Conservation (phyloP, 495 filamentous ascomycete species). For the Aspergillus bertholletiae region DNA sequence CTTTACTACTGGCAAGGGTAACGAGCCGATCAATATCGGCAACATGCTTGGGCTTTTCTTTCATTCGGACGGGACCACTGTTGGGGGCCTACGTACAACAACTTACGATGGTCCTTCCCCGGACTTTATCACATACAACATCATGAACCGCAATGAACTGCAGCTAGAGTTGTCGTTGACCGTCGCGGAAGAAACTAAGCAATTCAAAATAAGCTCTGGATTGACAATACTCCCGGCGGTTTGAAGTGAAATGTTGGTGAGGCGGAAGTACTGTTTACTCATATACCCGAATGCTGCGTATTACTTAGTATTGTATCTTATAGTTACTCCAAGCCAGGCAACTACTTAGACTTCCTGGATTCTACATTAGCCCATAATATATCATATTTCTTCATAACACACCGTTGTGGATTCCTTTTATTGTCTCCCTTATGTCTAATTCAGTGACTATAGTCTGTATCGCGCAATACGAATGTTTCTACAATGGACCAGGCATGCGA, state of each 20-base stretch:
- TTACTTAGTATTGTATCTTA: too few species aligned
- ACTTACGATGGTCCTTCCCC: constrained; percentile 5
- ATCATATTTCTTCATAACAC: too few species aligned
- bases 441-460: too few species aligned
- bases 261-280: too few species aligned
- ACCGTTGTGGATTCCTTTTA: too few species aligned
- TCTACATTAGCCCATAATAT: too few species aligned
- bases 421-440: too few species aligned
- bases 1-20: constrained; percentile 6
- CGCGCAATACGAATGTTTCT: too few species aligned
- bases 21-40: constrained; percentile 14
- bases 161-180: constrained; percentile 7
- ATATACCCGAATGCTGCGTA: too few species aligned
- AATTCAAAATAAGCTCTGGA: neutral
- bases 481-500: too few species aligned
- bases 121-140: constrained; percentile 18
- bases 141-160: constrained; percentile 8
- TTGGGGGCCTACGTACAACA: neutral
- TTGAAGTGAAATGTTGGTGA: neutral
- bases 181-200: constrained; percentile 10
- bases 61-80: constrained; percentile 2
- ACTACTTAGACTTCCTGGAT: too few species aligned
- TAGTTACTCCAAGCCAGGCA: too few species aligned
- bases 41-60: constrained; percentile 12
- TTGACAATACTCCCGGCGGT: neutral